Conservation (phyloP, 2,329 filamentous ascomycete species). For the Bipolaris bicolor region DNA sequence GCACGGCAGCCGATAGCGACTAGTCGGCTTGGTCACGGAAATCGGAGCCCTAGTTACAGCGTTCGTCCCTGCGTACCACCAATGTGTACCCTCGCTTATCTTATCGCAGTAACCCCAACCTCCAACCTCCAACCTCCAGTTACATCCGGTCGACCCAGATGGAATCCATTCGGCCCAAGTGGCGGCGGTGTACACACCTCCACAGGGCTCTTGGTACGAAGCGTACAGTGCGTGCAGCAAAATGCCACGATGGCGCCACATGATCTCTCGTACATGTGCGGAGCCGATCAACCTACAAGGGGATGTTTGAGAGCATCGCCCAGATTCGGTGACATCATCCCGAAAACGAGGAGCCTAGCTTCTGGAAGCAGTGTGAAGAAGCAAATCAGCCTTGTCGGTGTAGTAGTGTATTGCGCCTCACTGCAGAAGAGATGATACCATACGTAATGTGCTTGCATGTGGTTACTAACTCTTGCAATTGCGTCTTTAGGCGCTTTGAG, state of each 20-base stretch:
- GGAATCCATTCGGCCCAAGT: neutral
- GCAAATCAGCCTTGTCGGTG: slow-evolving; percentile 22
- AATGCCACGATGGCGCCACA: neutral
- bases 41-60: neutral
- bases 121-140: neutral
- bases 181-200: neutral
- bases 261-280: neutral
- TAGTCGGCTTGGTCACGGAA: slow-evolving; percentile 4
- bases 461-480: too few relatives aligned
- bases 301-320: neutral
- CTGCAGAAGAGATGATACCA: slow-evolving; percentile 29
- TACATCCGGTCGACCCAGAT: neutral
- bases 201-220: neutral
- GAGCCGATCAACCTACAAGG: neutral
- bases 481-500: too few relatives aligned
- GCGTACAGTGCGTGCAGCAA: neutral
- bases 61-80: neutral
- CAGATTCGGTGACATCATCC: slow-evolving; percentile 22
- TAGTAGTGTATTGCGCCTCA: slow-evolving; percentile 14
- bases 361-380: slow-evolving; percentile 19
- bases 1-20: slow-evolving; percentile 13
- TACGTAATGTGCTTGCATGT: neutral
- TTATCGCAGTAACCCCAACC: slow-evolving; percentile 10
- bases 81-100: slow-evolving; percentile 1
- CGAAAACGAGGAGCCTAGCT: neutral